These are phyloP conservation scores for Mycena crocata DNA, from an alignment of 768 basidiomycete species.

Conservation along the genomic window DNA sequence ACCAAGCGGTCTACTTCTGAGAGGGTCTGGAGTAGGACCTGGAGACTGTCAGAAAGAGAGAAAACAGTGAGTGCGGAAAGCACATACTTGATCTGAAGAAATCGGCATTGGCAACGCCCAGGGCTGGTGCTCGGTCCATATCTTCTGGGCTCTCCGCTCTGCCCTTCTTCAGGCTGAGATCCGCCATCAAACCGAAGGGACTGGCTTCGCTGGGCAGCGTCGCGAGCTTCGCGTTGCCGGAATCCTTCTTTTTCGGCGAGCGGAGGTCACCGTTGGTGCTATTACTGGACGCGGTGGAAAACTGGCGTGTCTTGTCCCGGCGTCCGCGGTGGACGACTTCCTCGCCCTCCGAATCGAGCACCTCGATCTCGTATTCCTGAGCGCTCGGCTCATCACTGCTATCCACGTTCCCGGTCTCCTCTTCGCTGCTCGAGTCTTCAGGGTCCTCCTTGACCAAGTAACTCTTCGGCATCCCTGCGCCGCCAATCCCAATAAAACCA, in stretches of 20 bases:
- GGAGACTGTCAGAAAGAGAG: conserved; percentile 8
- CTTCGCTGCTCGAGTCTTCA: conserved; percentile 54
- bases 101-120: conserved; percentile 74
- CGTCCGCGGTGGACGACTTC: conserved; percentile 41
- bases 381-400: conserved; percentile 43
- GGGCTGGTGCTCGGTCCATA: conserved; percentile 56
- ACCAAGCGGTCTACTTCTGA: conserved; percentile 51
- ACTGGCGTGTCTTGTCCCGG: conserved; percentile 43
- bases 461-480: conserved; percentile 63
- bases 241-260: conserved; percentile 53
- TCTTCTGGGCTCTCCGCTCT: conserved; percentile 46
- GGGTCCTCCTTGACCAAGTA: conserved; percentile 62
- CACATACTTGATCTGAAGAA: conserved; percentile 76
- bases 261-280: conserved; percentile 45
- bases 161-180: conserved; percentile 61
- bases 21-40: conserved; percentile 57
- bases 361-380: conserved; percentile 54
- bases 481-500: conserved; percentile 72
- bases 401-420: conserved; percentile 53
- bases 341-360: conserved; percentile 57
- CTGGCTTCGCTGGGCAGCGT: conserved; percentile 70
- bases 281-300: conserved; percentile 53
- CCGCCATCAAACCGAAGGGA: conserved; percentile 84
- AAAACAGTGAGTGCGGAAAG: conserved; percentile 10
- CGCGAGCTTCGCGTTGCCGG: conserved; percentile 59